phyloP scores from a whole-genome alignment of 768 basidiomycete species.

The Trametes elegans region DNA sequence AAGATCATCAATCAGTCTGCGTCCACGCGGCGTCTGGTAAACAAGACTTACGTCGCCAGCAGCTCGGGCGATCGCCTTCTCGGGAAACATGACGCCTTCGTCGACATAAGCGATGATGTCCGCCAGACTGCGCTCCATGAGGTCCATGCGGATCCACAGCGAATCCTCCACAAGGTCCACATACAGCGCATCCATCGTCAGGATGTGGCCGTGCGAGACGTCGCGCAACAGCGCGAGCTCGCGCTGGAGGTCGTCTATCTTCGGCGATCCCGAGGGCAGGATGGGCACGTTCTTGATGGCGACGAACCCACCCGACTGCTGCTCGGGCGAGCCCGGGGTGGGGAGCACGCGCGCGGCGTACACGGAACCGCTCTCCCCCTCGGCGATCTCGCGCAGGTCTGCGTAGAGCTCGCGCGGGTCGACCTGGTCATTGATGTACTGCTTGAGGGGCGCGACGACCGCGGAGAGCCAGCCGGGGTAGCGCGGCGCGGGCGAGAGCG shows the following conservation, averaged over 20 bases:
- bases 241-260: slow-evolving; percentile 58
- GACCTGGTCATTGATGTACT: slow-evolving; percentile 59
- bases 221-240: slow-evolving; percentile 62
- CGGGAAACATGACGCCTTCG: slow-evolving; percentile 62
- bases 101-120: slow-evolving; percentile 68
- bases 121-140: slow-evolving; percentile 86
- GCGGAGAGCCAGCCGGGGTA: slow-evolving; percentile 64
- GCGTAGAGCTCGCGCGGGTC: slow-evolving; percentile 65
- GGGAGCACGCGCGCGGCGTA: slow-evolving; percentile 40
- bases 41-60: slow-evolving; percentile 66
- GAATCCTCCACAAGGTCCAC: slow-evolving; percentile 54
- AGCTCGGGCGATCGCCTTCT: slow-evolving; percentile 71
- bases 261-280: slow-evolving; percentile 53
- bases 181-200: slow-evolving; percentile 69
- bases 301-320: slow-evolving; percentile 33
- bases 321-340: slow-evolving; percentile 17
- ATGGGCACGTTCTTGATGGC: slow-evolving; percentile 77
- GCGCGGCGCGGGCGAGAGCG: slow-evolving; percentile 44
- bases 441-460: slow-evolving; percentile 55
- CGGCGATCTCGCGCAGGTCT: slow-evolving; percentile 75
- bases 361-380: slow-evolving; percentile 80
- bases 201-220: slow-evolving; percentile 57
- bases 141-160: slow-evolving; percentile 86
- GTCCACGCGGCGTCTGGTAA: not conserved
- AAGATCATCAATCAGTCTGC: not conserved